These are phyloP conservation scores for Geotrichum australiense DNA, from an alignment of 1,139 yeast species.

Conservation along the genomic window DNA sequence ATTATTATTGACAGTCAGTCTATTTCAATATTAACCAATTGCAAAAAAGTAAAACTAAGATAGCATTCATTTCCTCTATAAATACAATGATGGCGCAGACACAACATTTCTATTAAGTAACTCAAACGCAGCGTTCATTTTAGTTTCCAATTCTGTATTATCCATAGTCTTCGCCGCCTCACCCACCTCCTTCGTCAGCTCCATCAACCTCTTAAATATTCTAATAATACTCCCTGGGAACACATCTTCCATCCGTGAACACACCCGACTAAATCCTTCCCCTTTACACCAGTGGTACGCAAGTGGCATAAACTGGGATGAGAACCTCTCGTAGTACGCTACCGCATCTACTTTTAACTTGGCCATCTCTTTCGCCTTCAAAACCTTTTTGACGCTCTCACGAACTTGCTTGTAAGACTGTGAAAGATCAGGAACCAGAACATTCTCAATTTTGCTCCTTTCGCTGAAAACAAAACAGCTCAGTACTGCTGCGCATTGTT, in stretches of 20 bases:
- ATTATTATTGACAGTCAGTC: no score
- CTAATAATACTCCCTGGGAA: slow-evolving; percentile 95
- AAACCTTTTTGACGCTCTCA: slow-evolving; percentile 85
- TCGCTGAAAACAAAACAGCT: slow-evolving; percentile 98
- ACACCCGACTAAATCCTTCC: slow-evolving; percentile 89
- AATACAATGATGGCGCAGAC: slow-evolving; percentile 87
- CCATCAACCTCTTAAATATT: slow-evolving; percentile 90
- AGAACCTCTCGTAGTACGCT: slow-evolving; percentile 84
- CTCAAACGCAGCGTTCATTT: slow-evolving; percentile 80
- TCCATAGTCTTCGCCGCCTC: slow-evolving; percentile 92
- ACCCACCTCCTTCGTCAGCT: slow-evolving; percentile 80
- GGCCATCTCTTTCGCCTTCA: slow-evolving; percentile 81
- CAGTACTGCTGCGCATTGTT: slow-evolving; percentile 84
- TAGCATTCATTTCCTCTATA: no score
- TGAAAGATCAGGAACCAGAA: slow-evolving; percentile 76
- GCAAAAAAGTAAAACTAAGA: no score
- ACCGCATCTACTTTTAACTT: slow-evolving; percentile 84
- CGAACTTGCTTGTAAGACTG: slow-evolving; percentile 83
- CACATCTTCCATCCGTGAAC: slow-evolving; percentile 98
- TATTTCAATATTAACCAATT: no score
- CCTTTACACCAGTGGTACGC: slow-evolving; percentile 97
- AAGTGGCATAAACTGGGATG: slow-evolving; percentile 93
- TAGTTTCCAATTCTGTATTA: slow-evolving; percentile 72
- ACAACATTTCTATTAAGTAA: slow-evolving; percentile 93
- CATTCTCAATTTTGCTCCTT: slow-evolving; percentile 80